Percentiles rank a stretch among this genome's conserved stretches.
Evolutionary conservation across 805 yeast species (phyloP).

Genomic region (Lachancea sp.): DNA sequence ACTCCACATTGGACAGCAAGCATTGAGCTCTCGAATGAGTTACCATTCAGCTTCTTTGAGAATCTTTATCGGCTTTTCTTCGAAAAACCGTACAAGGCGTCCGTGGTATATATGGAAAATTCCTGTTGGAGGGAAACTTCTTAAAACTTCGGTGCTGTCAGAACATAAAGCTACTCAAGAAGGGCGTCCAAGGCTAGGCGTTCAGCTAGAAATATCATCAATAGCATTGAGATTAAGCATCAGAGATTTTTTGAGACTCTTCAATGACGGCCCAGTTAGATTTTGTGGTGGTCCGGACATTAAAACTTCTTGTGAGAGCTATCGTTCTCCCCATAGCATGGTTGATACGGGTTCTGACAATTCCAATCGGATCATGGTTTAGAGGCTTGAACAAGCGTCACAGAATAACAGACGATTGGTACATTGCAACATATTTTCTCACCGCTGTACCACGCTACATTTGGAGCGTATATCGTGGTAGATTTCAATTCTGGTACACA

Average conservation of each 20-base stretch:
- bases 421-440: constrained; percentile 41
- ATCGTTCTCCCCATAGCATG: constrained; percentile 17
- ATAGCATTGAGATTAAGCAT: no score
- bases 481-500: constrained; percentile 59
- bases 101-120: neutral
- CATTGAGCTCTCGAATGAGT: neutral
- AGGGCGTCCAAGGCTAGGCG: neutral
- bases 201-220: no score
- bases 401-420: constrained; percentile 46
- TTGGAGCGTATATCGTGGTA: constrained; percentile 21
- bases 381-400: constrained; percentile 26
- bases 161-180: neutral
- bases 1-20: constrained; percentile 4
- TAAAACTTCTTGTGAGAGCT: constrained; percentile 13
- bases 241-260: neutral
- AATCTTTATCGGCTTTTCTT: no score
- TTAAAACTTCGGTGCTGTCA: neutral
- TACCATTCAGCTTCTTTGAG: neutral
- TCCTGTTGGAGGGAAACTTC: neutral
- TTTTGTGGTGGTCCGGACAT: constrained; percentile 14
- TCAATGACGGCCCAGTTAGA: constrained; percentile 6
- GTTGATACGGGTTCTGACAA: constrained; percentile 10
- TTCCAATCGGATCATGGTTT: constrained; percentile 11
- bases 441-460: constrained; percentile 38
- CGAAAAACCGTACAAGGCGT: constrained; percentile 1